Evolutionary conservation across 257 asterid species (phyloP).

Genomic region (Leptodermis oblonga): DNA sequence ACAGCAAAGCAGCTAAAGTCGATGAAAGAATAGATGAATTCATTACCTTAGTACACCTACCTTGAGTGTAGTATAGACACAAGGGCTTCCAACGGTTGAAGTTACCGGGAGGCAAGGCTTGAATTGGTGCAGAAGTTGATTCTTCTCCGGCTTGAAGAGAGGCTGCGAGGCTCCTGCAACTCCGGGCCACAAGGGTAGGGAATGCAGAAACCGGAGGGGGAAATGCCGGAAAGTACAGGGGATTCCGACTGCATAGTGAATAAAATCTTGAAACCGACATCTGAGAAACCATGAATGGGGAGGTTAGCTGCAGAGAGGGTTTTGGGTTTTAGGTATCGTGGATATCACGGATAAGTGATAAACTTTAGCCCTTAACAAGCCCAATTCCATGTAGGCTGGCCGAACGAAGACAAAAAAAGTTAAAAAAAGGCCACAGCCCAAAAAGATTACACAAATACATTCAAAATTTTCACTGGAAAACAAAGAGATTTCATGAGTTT

Average conservation of each 20-base stretch:
- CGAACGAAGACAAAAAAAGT: not conserved
- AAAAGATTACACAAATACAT: no score
- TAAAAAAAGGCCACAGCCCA: not conserved
- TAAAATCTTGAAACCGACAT: constrained; percentile 15
- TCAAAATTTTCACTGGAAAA: not conserved
- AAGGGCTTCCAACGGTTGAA: constrained; percentile 66
- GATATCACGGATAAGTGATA: no score
- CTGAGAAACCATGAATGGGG: not conserved
- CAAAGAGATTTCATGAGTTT: not conserved
- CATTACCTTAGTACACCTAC: constrained; percentile 79
- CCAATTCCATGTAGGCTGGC: not conserved
- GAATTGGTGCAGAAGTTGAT: constrained; percentile 28
- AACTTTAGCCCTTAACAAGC: no score
- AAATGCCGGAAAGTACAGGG: constrained; percentile 10
- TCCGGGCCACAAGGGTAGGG: constrained; percentile 21
- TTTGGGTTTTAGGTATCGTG: not conserved
- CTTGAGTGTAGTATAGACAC: constrained; percentile 80
- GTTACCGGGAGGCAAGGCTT: constrained; percentile 16
- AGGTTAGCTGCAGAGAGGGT: not conserved
- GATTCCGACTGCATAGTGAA: constrained; percentile 44
- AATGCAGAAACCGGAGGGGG: constrained; percentile 19
- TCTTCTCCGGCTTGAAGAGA: constrained; percentile 31
- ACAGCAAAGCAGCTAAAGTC: not conserved
- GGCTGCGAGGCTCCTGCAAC: constrained; percentile 21
- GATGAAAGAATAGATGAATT: not conserved